A percentile compares a stretch with the other conserved stretches of the same genome.
phyloP scores from a whole-genome alignment of 257 asterid genomes.

The Verbena officinalis region DNA sequence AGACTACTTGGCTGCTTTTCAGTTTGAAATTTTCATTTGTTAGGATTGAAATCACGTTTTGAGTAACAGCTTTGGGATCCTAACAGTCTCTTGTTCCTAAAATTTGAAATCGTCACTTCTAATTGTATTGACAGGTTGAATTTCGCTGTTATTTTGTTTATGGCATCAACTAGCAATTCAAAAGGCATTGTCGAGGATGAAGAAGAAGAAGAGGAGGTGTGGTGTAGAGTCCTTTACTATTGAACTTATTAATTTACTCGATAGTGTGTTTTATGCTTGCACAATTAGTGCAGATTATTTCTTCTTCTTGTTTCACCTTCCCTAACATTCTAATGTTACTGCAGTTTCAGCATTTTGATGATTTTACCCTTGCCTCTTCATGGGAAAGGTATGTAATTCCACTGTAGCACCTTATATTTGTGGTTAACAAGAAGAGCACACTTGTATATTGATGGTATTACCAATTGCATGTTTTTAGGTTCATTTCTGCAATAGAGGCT shows the following conservation, averaged over 20 bases:
- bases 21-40: background rate
- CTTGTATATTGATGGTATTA: slow-evolving; percentile 4
- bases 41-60: background rate
- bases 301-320: background rate
- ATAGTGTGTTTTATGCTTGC: slow-evolving; percentile 9
- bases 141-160: slow-evolving; percentile 21
- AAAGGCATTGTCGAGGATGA: slow-evolving; percentile 44
- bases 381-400: slow-evolving; percentile 76
- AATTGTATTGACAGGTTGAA: slow-evolving; percentile 6
- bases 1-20: background rate
- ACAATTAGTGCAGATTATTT: background rate
- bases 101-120: background rate
- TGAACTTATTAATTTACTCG: too few relatives aligned
- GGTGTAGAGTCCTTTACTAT: background rate
- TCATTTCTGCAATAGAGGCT: slow-evolving; percentile 91
- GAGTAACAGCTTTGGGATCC: background rate
- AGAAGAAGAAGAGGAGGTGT: slow-evolving; percentile 55
- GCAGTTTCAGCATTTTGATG: slow-evolving; percentile 90
- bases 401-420: background rate
- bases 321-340: slow-evolving; percentile 17
- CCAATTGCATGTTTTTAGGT: slow-evolving; percentile 43
- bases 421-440: slow-evolving; percentile 11
- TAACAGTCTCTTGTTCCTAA: slow-evolving; percentile 4
- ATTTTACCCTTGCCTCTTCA: slow-evolving; percentile 87
- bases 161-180: slow-evolving; percentile 54